Conservation (phyloP, 805 yeast species). For the Brettanomyces naardenensis region DNA sequence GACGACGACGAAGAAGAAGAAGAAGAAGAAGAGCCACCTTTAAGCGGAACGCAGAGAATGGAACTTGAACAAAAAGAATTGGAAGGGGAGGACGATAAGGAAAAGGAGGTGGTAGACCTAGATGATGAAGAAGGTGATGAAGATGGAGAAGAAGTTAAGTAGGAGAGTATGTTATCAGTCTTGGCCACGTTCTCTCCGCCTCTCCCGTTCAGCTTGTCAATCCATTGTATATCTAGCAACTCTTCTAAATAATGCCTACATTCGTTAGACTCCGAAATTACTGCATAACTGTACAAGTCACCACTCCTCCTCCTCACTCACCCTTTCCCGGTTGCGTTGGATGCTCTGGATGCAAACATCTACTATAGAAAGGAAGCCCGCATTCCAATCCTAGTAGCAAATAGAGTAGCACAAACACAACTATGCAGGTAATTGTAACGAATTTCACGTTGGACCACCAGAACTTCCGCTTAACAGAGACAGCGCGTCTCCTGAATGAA, state of each 20-base stretch:
- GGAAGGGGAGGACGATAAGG: conserved; percentile 15
- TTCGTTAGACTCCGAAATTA: not conserved
- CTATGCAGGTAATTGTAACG: conserved; percentile 21
- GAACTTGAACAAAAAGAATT: conserved; percentile 21
- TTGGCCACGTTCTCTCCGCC: no score
- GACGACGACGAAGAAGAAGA: conserved; percentile 13
- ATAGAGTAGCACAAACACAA: conserved; percentile 31
- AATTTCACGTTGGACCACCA: conserved; percentile 60
- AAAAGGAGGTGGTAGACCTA: conserved; percentile 10
- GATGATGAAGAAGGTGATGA: not conserved
- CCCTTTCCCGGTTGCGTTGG: conserved; percentile 15
- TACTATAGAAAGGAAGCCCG: conserved; percentile 42
- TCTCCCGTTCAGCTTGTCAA: no score
- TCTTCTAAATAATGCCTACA: no score
- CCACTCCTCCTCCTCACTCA: not conserved
- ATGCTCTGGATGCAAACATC: conserved; percentile 29
- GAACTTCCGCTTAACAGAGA: conserved; percentile 51
- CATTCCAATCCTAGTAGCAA: conserved; percentile 43
- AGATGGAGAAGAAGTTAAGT: not conserved
- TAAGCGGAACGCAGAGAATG: conserved; percentile 14
- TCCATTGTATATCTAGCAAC: no score
- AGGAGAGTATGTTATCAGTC: no score
- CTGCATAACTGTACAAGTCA: not conserved
- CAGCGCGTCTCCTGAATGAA: conserved; percentile 64
- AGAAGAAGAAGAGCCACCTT: conserved; percentile 6